Evolutionary conservation across 768 basidiomycete species (phyloP).

Genomic region (Agrocybe praecox): DNA sequence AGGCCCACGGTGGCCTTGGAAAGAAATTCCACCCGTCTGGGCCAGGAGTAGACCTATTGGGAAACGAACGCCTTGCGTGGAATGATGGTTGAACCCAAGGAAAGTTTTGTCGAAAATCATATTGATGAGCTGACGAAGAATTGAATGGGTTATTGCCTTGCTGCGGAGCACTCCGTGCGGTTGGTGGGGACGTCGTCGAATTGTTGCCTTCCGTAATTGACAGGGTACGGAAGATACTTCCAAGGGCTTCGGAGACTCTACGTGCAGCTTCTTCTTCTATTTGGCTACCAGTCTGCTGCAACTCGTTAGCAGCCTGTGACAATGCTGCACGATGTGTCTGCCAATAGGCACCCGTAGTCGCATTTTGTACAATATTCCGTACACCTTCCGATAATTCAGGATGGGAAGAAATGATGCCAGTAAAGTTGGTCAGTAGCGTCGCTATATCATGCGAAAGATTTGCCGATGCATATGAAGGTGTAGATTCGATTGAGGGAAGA

Average conservation of each 20-base stretch:
- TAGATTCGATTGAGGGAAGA: slow-evolving; percentile 37
- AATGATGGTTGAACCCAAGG: background rate
- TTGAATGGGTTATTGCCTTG: background rate
- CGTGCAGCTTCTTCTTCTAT: slow-evolving; percentile 69
- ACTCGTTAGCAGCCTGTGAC: slow-evolving; percentile 55
- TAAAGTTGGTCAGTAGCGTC: slow-evolving; percentile 56
- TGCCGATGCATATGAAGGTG: slow-evolving; percentile 41
- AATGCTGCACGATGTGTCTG: slow-evolving; percentile 59
- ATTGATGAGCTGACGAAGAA: background rate
- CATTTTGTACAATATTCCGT: slow-evolving; percentile 63
- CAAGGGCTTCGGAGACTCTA: slow-evolving; percentile 64
- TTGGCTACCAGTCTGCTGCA: slow-evolving; percentile 50
- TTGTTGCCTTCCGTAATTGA: slow-evolving; percentile 24
- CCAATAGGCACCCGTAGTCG: slow-evolving; percentile 72
- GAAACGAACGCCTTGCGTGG: slow-evolving; percentile 7
- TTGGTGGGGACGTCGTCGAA: background rate
- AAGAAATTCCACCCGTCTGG: slow-evolving; percentile 1
- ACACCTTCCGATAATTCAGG: slow-evolving; percentile 74
- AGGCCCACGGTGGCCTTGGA: slow-evolving; percentile 6
- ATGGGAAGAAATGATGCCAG: slow-evolving; percentile 58
- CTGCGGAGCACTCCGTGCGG: background rate
- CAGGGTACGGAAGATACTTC: slow-evolving; percentile 58
- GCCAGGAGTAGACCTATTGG: slow-evolving; percentile 5
- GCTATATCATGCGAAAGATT: slow-evolving; percentile 64
- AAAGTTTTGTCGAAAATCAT: background rate